These are phyloP conservation scores for Podospora australis DNA, from an alignment of 495 filamentous ascomycete species.

Conservation along the genomic window DNA sequence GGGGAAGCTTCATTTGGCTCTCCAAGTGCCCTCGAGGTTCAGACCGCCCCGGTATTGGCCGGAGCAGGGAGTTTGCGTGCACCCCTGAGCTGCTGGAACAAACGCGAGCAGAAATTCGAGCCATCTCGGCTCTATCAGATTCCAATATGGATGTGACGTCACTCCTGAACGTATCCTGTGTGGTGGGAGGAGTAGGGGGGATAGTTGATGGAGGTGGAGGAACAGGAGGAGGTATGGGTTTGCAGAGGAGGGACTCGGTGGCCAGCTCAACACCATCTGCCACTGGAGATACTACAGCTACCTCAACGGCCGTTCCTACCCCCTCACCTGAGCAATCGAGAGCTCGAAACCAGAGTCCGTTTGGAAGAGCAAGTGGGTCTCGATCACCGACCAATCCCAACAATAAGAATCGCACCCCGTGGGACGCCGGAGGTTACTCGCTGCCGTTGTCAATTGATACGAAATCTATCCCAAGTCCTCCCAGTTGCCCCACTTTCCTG, in stretches of 20 bases:
- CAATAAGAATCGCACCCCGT: conserved; percentile 36
- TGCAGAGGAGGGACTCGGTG: conserved; percentile 18
- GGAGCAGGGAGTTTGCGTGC: no score
- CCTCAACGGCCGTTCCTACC: conserved; percentile 18
- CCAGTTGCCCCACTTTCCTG: conserved; percentile 14
- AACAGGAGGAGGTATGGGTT: neutral
- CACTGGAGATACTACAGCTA: conserved; percentile 16
- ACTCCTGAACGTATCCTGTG: conserved; percentile 30
- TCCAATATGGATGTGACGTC: conserved; percentile 26
- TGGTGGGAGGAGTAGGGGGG: conserved; percentile 6
- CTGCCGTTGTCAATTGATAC: conserved; percentile 30
- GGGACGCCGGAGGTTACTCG: conserved; percentile 39
- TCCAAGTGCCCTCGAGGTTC: neutral
- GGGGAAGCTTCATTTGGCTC: no score
- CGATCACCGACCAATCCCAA: conserved; percentile 20
- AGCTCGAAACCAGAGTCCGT: neutral
- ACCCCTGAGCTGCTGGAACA: no score
- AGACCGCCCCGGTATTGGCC: neutral
- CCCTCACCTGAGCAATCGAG: conserved; percentile 23
- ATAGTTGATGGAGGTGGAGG: neutral
- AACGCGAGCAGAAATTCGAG: no score
- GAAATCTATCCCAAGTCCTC: conserved; percentile 22
- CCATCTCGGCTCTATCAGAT: neutral
- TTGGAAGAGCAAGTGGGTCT: conserved; percentile 18
- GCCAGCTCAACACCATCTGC: conserved; percentile 22